Conservation (phyloP, 129 eudicot genomes). For the Flaveria robusta region DNA sequence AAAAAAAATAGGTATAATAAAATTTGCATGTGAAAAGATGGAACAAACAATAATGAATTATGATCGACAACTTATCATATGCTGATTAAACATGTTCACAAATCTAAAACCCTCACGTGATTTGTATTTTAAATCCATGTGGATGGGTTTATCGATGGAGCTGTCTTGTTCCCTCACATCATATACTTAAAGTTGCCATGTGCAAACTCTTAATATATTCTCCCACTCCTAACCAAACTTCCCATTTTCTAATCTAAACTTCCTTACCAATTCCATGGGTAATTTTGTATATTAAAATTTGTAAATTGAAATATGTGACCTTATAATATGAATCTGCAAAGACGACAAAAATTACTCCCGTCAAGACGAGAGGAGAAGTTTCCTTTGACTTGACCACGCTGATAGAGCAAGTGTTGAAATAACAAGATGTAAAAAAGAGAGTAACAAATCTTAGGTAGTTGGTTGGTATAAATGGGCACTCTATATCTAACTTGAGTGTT, state of each 20-base stretch:
- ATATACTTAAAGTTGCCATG: slow-evolving; percentile 18
- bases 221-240: not conserved
- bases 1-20: not conserved
- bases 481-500: too few species aligned
- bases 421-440: too few species aligned
- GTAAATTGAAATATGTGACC: too few species aligned
- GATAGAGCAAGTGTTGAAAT: too few species aligned
- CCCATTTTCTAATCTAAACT: not conserved
- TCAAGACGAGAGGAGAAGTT: too few species aligned
- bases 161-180: slow-evolving; percentile 27
- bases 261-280: not conserved
- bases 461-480: too few species aligned
- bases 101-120: slow-evolving; percentile 12
- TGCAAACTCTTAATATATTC: slow-evolving; percentile 11
- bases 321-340: too few species aligned
- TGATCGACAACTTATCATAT: slow-evolving; percentile 17
- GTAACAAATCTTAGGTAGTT: too few species aligned
- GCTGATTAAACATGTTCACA: not conserved
- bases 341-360: too few species aligned
- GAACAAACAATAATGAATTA: slow-evolving; percentile 6
- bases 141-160: slow-evolving; percentile 16
- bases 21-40: not conserved
- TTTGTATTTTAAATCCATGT: slow-evolving; percentile 14
- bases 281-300: not conserved
- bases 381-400: too few species aligned